A percentile compares a stretch with the other conserved stretches of the same genome.
Conservation (phyloP, 805 yeast genomes). For the Scheffersomyces coipomensis region DNA sequence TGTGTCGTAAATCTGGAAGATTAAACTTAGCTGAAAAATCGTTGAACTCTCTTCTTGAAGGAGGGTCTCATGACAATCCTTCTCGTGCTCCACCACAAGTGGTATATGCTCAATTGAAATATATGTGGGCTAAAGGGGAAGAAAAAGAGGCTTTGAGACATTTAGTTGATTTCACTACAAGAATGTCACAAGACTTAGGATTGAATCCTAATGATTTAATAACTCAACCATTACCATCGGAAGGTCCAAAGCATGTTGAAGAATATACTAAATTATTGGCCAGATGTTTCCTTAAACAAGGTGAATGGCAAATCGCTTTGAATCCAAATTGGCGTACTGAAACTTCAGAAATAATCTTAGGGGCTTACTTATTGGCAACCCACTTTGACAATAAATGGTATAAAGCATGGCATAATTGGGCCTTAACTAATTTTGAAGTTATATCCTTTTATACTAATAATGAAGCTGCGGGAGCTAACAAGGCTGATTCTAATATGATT, state of each 20-base stretch:
- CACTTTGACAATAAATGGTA: constrained; percentile 94
- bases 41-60: constrained; percentile 73
- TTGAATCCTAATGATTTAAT: constrained; percentile 84
- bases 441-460: constrained; percentile 57
- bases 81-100: constrained; percentile 94
- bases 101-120: constrained; percentile 93
- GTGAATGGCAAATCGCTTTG: constrained; percentile 94
- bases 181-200: constrained; percentile 86
- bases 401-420: constrained; percentile 99
- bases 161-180: constrained; percentile 84
- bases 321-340: constrained; percentile 78
- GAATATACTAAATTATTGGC: constrained; percentile 85
- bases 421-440: constrained; percentile 94
- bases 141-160: constrained; percentile 83
- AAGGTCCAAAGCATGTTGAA: constrained; percentile 70
- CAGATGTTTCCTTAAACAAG: constrained; percentile 93
- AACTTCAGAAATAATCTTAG: constrained; percentile 77
- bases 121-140: constrained; percentile 95
- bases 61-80: constrained; percentile 58
- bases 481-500: constrained; percentile 18
- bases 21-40: constrained; percentile 91
- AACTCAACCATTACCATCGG: constrained; percentile 79
- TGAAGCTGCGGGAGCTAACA: constrained; percentile 13
- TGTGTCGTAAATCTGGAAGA: constrained; percentile 92
- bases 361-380: constrained; percentile 90